Evolutionary conservation across 2,329 filamentous ascomycete species (phyloP), one percentile per base, ranked within the genome.

Genomic region (Malbranchea zuffiana): DNA sequence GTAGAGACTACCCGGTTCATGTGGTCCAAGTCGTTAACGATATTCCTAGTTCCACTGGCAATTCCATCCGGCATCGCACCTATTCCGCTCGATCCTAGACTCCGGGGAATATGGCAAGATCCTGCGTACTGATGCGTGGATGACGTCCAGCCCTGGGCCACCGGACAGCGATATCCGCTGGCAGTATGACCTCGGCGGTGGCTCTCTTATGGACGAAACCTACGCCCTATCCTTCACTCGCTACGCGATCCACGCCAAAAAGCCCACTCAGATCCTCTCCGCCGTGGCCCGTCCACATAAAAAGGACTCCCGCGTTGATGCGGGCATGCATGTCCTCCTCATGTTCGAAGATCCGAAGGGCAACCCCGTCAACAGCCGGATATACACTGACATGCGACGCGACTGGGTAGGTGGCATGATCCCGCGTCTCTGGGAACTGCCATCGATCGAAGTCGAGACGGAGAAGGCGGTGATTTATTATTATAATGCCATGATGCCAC

Each of bases 21-120:
- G 13, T n/a, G 10, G 19, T 26, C 10, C 17, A 6, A 35, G 12
- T 19, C n/a, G 12, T 19, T 10, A 25, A 3, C 16, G n/a, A 20
- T 5, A 13, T 11, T 11, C 11, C 12, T 39, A 51, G 44, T 49
- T 52, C 37, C 61, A 65, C 41, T 65, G 61, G 52, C 58, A 60
- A 32, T 65, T 65, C 44, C 60, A 65, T 44, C 63, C 63, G 0
- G 56, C 60, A 0, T 57, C 60, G 39, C 54, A 59, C 43, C 35
- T 47, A 4, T 59, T 59, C 39, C 47, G 57, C 10, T 43, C 52
- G 2, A 50, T 63, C 6, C 50, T 65, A 37, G 49, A 61, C 20
- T 45, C 48, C 3, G 42, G 44, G 3, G 45, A 55, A 32, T 55
- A 63, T 23, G 55, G 57, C 15, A 43, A 51, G 5, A 52, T 57